Conservation (phyloP, 2,329 filamentous ascomycete genomes). For the Berkeleyomyces rouxiae region DNA sequence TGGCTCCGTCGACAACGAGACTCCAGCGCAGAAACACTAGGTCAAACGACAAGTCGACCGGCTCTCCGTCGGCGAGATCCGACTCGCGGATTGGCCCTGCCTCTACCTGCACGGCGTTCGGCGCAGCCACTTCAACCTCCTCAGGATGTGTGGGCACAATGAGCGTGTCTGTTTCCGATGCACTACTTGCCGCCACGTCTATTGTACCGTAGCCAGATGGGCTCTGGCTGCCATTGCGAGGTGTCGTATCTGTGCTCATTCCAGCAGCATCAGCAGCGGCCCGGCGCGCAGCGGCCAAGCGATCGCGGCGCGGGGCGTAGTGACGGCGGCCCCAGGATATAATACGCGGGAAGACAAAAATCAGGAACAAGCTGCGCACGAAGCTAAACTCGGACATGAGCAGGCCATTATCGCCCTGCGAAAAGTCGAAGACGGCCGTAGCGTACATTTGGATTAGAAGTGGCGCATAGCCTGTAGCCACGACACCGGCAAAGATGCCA, state of each 20-base stretch:
- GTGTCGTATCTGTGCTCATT: conserved; percentile 2
- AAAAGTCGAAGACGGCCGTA: conserved; percentile 37
- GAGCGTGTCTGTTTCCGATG: not conserved
- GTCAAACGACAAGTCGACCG: conserved; percentile 37
- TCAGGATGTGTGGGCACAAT: conserved; percentile 24
- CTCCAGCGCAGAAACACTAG: conserved; percentile 51
- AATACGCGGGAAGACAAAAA: conserved; percentile 36
- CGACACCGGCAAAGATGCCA: conserved; percentile 50
- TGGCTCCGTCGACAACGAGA: conserved; percentile 43
- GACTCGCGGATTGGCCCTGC: conserved; percentile 19
- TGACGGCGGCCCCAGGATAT: conserved; percentile 28
- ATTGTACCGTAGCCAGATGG: conserved; percentile 5
- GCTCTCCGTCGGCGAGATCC: conserved; percentile 20
- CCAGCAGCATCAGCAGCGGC: not conserved
- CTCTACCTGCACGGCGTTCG: conserved; percentile 30
- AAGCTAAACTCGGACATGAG: conserved; percentile 40
- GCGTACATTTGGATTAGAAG: conserved; percentile 44
- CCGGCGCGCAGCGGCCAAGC: conserved; percentile 11
- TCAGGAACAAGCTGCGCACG: conserved; percentile 37
- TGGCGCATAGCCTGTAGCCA: conserved; percentile 51
- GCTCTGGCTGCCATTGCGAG: conserved; percentile 1
- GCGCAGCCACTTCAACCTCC: conserved; percentile 26
- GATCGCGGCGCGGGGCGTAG: conserved; percentile 5
- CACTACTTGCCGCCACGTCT: not conserved
- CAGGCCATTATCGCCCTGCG: conserved; percentile 38